These are phyloP conservation scores for Nakazawaea wyomingensis DNA, from an alignment of 805 yeast genomes.

Conservation along the genomic window DNA sequence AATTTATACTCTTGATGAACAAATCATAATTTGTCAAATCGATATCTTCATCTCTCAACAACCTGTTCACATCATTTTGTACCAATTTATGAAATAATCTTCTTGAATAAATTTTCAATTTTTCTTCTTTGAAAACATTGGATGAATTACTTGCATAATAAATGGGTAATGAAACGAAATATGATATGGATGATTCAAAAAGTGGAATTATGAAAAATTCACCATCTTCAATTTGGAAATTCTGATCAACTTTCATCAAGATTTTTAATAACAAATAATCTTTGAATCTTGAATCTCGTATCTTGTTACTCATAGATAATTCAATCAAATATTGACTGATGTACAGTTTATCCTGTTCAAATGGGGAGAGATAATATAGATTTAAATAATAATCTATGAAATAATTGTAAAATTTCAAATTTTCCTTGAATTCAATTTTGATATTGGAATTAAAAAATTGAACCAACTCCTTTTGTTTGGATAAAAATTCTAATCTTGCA, in stretches of 20 bases:
- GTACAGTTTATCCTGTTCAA: background rate
- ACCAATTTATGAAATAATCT: background rate
- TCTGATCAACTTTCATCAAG: conserved; percentile 1
- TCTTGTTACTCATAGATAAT: background rate
- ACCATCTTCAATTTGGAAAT: background rate
- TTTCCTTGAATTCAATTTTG: background rate
- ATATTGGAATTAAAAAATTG: background rate
- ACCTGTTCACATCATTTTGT: background rate
- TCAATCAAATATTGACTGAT: background rate
- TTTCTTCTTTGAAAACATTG: background rate
- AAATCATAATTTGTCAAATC: background rate
- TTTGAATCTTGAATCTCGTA: conserved; percentile 1
- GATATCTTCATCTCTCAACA: background rate
- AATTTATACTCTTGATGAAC: background rate
- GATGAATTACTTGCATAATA: conserved; percentile 3
- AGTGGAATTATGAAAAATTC: background rate
- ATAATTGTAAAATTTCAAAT: background rate
- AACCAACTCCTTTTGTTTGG: background rate
- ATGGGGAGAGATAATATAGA: conserved; percentile 1
- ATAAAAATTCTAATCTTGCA: background rate
- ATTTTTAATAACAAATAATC: conserved; percentile 1
- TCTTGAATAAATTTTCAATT: conserved; percentile 1
- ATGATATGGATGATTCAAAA: background rate
- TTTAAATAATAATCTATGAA: conserved; percentile 1
- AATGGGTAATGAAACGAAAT: conserved; percentile 1